Evolutionary conservation across 2,329 filamentous ascomycete genomes (phyloP), one percentile per base, ranked within the genome.

Genomic region (Botrytis aclada): DNA sequence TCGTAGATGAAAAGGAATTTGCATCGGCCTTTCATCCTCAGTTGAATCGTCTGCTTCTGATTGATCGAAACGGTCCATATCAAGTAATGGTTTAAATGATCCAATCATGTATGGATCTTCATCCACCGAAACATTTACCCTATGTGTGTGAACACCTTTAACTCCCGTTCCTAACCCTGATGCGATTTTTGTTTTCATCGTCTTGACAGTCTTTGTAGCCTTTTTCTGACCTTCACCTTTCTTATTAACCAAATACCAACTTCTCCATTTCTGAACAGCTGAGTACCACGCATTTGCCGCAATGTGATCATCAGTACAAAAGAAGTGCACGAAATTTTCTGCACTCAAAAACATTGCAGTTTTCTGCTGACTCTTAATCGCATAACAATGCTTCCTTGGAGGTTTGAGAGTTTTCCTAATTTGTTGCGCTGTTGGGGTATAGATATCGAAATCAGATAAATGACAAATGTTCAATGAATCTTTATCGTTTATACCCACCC

Each of bases 361-460:
- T 82, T 95, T 97, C 80, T 97, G 92, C 83, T 97, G 94, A 77
- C 93, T 97, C 83, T 97, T 98, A 77, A 98, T 87, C 0, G 94
- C 95, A 79, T 93, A 95, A 83, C 93, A 97, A 77, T 90, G 87
- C 79, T 91, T 92, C 82, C 96, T 97, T 0, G 95, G 95, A 0
- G 94, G 92, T 78, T 92, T 94, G 70, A 98, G 86, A 75, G 89
- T 87, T 78, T 91, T 92, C 54, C 88, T 86, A 75, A 89, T 83
- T 76, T 93, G 90, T 62, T 88, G 87, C 69, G 88, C 86, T 8
- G 90, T 93, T 2, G 93, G 92, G 1, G 86, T 88, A 83, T 98
- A 98, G 66, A 98, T 92, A 80, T 98, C 95, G 81, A 95, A 98
- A 82, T 98, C 95, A 3, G 93, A 94, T 65, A 98, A 82, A 82